phyloP scores from a whole-genome alignment of 2,329 filamentous ascomycete genomes.

The Exophiala phaeomuriformis region DNA sequence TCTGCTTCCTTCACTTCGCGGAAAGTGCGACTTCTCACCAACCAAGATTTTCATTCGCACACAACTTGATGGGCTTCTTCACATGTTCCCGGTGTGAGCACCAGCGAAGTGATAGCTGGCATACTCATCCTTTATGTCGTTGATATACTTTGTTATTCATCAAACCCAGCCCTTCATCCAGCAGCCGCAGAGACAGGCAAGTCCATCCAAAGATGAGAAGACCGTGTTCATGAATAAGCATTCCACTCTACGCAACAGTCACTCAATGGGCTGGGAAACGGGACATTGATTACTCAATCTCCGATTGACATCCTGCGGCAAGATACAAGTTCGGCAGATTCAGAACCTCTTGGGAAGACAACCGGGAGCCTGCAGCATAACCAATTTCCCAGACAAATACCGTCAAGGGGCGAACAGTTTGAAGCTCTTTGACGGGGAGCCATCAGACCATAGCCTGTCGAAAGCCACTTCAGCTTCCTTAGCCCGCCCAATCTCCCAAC shows the following conservation, averaged over 20 bases:
- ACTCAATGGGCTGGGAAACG: not conserved
- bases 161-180: not conserved
- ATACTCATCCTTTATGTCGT: not conserved
- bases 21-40: too few species aligned
- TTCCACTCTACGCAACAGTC: not conserved
- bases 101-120: not conserved
- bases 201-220: not conserved
- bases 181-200: not conserved
- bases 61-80: too few species aligned
- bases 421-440: not conserved
- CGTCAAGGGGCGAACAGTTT: not conserved
- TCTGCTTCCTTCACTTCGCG: too few species aligned
- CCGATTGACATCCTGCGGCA: not conserved
- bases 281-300: not conserved
- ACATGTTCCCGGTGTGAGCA: not conserved
- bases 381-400: not conserved
- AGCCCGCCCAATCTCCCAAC: too few species aligned
- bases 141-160: not conserved
- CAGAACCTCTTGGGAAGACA: not conserved
- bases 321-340: not conserved
- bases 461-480: not conserved
- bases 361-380: conserved; percentile 4
- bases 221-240: not conserved
- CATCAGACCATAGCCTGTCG: not conserved
- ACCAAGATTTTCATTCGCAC: too few species aligned